Evolutionary conservation across 305 asterid genomes (phyloP), one percentile per base, ranked within the genome.

Genomic region (Caryopteris hybrid): DNA sequence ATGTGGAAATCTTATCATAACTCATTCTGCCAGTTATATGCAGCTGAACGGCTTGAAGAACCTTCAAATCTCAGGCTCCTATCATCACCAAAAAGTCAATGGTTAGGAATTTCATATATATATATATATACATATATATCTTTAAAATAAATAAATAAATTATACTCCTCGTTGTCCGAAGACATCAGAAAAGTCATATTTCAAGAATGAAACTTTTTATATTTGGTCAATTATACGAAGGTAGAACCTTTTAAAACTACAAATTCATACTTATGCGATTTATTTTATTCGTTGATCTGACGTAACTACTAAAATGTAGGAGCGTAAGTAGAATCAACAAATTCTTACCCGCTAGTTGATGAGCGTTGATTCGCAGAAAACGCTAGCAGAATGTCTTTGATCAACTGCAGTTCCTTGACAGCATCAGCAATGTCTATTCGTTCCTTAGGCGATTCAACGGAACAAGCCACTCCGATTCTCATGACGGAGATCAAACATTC

Each of bases 401-500:
- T 77, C 69, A 74, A 41, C 57, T 73, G 76, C 22, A 77, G 14
- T 43, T 74, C 82, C 42, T 72, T 70, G 14, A 78, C 63, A 50
- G 66, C 81, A 61, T 81, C 80, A 1, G 42, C 42, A 8, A 80
- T 78, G 41, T 81, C 76, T 79, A 81, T 78, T 13, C 85, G 65
- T 55, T 81, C 74, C 43, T 47, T 55, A 4, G 83, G 85, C 23
- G 74, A 72, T 25, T 71, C 83, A 10, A 43, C 66, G 4, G 83
- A 78, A 36, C 85, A 81, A 68, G 80, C 81, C 42, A 78, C 67
- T 59, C 85, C 85, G 47, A 81, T 78, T 58, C 75, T 52, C 57
- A 77, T 34, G 6, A 81, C 59, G 13, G 77, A 81, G 16, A 78
- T 27, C 66, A 74, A 16, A 74, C 85, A 74, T 41, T 59, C 82